Evolutionary conservation across 148 eudicot genomes (phyloP).

Genomic region (Rheum nobile): DNA sequence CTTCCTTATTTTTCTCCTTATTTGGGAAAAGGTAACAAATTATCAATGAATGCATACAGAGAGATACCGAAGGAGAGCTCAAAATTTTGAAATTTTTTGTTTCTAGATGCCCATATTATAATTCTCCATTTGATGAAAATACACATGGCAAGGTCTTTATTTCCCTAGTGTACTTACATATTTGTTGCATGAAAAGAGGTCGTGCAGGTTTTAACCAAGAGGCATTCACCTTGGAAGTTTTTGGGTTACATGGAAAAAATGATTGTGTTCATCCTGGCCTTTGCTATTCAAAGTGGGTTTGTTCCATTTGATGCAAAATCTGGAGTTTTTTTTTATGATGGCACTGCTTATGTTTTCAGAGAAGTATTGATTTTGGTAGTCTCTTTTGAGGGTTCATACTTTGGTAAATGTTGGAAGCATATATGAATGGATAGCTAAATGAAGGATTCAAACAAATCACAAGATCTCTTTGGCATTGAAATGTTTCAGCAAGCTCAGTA

Average conservation of each 20-base stretch:
- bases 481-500: too few species aligned
- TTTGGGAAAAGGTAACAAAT: neutral
- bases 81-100: neutral
- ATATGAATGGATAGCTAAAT: too few species aligned
- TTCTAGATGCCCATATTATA: neutral
- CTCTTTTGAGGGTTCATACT: too few species aligned
- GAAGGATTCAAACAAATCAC: too few species aligned
- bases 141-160: neutral
- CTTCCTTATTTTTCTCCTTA: neutral
- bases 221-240: conserved; percentile 1
- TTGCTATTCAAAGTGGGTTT: neutral
- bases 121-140: conserved; percentile 5
- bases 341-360: neutral
- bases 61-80: neutral
- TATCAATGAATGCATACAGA: neutral
- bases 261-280: neutral
- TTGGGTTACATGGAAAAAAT: neutral
- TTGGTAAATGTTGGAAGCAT: too few species aligned
- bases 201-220: neutral
- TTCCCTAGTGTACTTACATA: neutral
- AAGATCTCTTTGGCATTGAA: too few species aligned
- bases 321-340: neutral
- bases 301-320: neutral
- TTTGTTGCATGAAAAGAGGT: neutral
- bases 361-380: too few species aligned